Evolutionary conservation across 1,284 basidiomycete species (phyloP).

Genomic region (Cutaneotrichosporon sp.): DNA sequence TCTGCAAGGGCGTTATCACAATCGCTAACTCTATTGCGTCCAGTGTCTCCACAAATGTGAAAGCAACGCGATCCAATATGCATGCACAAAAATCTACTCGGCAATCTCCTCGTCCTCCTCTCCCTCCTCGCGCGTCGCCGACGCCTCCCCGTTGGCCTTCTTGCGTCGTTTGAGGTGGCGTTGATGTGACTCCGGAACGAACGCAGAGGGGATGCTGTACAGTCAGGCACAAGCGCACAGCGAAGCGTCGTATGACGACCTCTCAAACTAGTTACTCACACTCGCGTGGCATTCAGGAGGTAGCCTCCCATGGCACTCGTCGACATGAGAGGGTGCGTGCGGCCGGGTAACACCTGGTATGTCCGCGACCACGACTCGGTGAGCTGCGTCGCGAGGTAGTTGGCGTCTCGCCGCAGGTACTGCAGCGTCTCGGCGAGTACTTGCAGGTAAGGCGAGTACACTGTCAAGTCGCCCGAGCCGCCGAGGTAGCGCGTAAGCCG

Average conservation of each 20-base stretch:
- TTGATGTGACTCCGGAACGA: constrained; percentile 28
- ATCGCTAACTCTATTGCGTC: no score
- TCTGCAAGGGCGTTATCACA: no score
- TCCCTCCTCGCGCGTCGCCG: neutral
- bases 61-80: neutral
- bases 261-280: constrained; percentile 63
- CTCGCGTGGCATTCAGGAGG: constrained; percentile 74
- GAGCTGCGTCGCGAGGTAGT: constrained; percentile 72
- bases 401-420: constrained; percentile 60
- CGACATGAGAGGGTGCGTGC: constrained; percentile 93
- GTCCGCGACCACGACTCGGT: constrained; percentile 84
- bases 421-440: constrained; percentile 73
- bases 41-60: no score
- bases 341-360: constrained; percentile 91
- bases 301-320: constrained; percentile 85
- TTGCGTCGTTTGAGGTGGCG: constrained; percentile 23
- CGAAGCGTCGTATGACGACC: neutral
- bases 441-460: constrained; percentile 77
- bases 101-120: neutral
- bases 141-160: constrained; percentile 13
- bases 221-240: neutral
- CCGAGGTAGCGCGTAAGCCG: constrained; percentile 68
- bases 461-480: constrained; percentile 79
- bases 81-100: constrained; percentile 2
- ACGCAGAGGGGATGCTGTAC: constrained; percentile 26